Conservation (phyloP, 495 filamentous ascomycete species). For the Terfezia boudieri region DNA sequence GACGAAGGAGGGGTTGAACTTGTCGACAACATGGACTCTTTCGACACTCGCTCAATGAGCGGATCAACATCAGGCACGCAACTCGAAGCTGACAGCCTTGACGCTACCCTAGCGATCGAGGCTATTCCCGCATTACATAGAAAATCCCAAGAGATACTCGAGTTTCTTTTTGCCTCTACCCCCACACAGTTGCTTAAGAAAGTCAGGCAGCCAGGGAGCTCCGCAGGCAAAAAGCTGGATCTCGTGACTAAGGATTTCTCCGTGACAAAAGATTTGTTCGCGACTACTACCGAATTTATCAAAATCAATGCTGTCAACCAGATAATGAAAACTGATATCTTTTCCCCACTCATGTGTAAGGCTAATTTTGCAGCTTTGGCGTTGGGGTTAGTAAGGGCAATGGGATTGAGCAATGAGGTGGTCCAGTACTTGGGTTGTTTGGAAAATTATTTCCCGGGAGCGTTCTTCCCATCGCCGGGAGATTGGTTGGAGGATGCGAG, state of each 20-base stretch:
- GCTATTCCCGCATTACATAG: not conserved
- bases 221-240: not conserved
- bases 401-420: conserved; percentile 1
- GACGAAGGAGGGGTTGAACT: not conserved
- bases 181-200: not conserved
- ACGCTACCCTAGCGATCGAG: not conserved
- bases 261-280: not conserved
- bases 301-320: not conserved
- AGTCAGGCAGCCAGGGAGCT: not conserved
- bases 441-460: conserved; percentile 4
- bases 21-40: not conserved
- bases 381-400: conserved; percentile 6
- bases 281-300: not conserved
- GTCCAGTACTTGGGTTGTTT: conserved; percentile 7
- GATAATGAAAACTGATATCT: not conserved
- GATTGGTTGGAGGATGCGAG: conserved; percentile 4
- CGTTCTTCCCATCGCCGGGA: not conserved
- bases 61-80: not conserved
- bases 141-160: not conserved
- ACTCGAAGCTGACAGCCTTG: not conserved
- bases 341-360: conserved; percentile 5
- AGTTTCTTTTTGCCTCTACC: not conserved
- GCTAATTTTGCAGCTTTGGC: conserved; percentile 10
- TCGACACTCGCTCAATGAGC: not conserved
- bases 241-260: not conserved